Conservation (phyloP, 148 eudicot species). For the Amaranthus cruentus region DNA sequence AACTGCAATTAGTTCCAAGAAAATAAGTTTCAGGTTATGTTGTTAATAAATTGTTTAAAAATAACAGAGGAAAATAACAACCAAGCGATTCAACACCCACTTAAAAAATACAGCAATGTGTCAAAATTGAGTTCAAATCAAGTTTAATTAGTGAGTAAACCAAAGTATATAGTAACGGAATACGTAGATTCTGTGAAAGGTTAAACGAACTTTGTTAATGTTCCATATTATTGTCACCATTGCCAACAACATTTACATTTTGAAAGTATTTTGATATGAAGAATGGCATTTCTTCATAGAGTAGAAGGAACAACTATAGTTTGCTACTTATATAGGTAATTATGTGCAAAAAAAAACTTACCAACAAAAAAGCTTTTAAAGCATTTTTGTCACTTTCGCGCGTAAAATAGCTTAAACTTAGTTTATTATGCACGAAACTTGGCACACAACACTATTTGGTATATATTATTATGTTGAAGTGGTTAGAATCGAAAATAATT, state of each 20-base stretch:
- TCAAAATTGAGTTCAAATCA: conserved; percentile 8
- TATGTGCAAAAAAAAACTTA: conserved; percentile 22
- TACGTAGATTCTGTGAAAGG: background rate
- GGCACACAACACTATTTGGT: no score
- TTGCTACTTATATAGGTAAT: background rate
- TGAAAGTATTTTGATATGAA: background rate
- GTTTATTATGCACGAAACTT: no score
- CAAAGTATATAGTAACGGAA: background rate
- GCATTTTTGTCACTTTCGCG: no score
- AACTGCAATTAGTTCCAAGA: no score
- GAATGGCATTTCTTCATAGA: background rate
- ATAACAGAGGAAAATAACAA: conserved; percentile 3
- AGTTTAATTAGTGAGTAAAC: conserved; percentile 6
- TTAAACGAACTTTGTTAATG: conserved; percentile 10
- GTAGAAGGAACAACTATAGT: background rate
- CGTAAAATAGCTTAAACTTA: no score
- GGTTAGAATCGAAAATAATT: no score
- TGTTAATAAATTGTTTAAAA: conserved; percentile 4
- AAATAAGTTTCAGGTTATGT: background rate
- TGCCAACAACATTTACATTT: conserved; percentile 13
- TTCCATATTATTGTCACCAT: conserved; percentile 3
- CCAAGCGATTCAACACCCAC: conserved; percentile 9
- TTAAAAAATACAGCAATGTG: conserved; percentile 4
- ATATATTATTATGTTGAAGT: no score
- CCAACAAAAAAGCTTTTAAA: conserved; percentile 93